Evolutionary conservation across 2,329 filamentous ascomycete species (phyloP).

Genomic region (Beauveria sp.): DNA sequence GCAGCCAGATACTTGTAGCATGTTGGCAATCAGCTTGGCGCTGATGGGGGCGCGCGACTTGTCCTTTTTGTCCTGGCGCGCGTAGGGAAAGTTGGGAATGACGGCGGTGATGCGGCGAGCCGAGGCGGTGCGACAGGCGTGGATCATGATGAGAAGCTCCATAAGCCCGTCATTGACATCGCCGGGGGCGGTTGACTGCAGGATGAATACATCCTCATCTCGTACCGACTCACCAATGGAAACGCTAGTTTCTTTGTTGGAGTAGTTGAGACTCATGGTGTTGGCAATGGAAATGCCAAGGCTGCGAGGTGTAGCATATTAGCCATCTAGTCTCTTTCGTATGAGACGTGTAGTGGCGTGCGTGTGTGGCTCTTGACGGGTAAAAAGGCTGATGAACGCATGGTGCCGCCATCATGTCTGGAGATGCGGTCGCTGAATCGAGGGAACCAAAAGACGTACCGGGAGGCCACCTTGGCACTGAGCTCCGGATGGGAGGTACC

Average conservation of each 20-base stretch:
- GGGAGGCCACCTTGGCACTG: slow-evolving; percentile 36
- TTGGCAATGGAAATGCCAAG: slow-evolving; percentile 72
- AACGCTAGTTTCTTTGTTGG: slow-evolving; percentile 81
- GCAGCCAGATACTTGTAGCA: slow-evolving; percentile 91
- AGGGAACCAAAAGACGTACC: slow-evolving; percentile 25
- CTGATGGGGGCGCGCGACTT: slow-evolving; percentile 90
- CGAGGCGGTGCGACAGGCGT: slow-evolving; percentile 64
- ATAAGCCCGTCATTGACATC: slow-evolving; percentile 98
- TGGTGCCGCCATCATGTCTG: not conserved
- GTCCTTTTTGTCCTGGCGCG: slow-evolving; percentile 96
- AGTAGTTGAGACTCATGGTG: slow-evolving; percentile 76
- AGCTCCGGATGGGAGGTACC: slow-evolving; percentile 42
- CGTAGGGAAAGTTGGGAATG: slow-evolving; percentile 94
- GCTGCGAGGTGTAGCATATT: slow-evolving; percentile 34
- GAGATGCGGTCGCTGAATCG: not conserved
- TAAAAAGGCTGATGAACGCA: not conserved
- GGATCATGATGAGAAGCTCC: slow-evolving; percentile 98
- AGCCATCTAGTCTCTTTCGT: not conserved
- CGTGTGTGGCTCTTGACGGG: not conserved
- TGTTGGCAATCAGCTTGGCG: slow-evolving; percentile 92
- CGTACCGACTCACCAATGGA: slow-evolving; percentile 93
- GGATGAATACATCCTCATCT: slow-evolving; percentile 97
- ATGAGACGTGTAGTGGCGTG: not conserved
- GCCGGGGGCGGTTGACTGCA: slow-evolving; percentile 89
- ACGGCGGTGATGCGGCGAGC: slow-evolving; percentile 91